Conservation (phyloP, 441 rosid species). For the Erodium chrysanthum region DNA sequence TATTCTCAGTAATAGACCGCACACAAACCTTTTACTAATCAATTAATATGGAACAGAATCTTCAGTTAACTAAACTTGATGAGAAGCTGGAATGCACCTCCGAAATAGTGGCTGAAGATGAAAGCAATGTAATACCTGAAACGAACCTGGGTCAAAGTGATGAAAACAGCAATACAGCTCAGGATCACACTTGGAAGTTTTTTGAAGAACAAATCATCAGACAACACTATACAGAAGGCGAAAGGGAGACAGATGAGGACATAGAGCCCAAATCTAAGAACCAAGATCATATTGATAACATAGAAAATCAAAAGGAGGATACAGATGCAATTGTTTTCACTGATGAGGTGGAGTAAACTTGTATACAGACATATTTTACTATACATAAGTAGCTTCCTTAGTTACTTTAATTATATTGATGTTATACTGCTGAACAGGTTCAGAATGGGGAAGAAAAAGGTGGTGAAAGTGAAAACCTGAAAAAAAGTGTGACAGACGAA, state of each 20-base stretch:
- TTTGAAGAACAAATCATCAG: constrained; percentile 19
- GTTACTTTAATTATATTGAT: constrained; percentile 4
- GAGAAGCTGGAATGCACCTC: constrained; percentile 19
- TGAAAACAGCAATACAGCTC: constrained; percentile 16
- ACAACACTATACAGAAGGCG: constrained; percentile 14
- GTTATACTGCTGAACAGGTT: constrained; percentile 25
- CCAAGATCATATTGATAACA: constrained; percentile 23
- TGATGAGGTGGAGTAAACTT: constrained; percentile 30
- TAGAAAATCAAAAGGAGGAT: constrained; percentile 28
- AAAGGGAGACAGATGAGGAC: constrained; percentile 25
- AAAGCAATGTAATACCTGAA: constrained; percentile 19
- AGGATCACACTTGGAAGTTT: constrained; percentile 18
- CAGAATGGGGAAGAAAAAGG: constrained; percentile 21
- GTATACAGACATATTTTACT: neutral
- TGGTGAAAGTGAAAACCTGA: constrained; percentile 21
- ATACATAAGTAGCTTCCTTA: constrained; percentile 4
- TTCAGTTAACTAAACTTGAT: constrained; percentile 17
- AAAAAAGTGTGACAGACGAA: constrained; percentile 22
- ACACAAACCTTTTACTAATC: constrained; percentile 18
- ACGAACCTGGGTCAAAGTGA: constrained; percentile 17
- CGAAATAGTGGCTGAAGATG: constrained; percentile 23
- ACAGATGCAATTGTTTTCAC: constrained; percentile 22
- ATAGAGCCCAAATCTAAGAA: constrained; percentile 15
- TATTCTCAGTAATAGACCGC: neutral
- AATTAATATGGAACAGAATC: constrained; percentile 24